Evolutionary conservation across 768 basidiomycete species (phyloP).

Genomic region (Gautieria morchelliformis): DNA sequence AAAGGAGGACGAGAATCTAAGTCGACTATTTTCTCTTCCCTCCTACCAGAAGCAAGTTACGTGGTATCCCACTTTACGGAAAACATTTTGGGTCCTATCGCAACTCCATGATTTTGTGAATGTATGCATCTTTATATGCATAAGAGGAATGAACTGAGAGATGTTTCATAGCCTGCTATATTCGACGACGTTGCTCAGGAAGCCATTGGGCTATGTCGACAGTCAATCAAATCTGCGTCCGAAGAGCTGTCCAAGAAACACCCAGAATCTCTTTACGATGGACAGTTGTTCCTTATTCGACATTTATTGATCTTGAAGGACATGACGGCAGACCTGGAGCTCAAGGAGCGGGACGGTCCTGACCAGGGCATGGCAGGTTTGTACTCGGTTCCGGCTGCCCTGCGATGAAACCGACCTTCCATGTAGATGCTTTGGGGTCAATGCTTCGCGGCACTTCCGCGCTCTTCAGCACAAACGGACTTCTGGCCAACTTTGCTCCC

Average conservation of each 20-base stretch:
- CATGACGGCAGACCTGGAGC: slow-evolving; percentile 66
- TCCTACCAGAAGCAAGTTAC: slow-evolving; percentile 67
- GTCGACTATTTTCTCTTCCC: slow-evolving; percentile 60
- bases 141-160: not conserved
- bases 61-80: slow-evolving; percentile 87
- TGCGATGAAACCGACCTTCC: not conserved
- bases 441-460: slow-evolving; percentile 50
- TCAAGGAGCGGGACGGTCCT: slow-evolving; percentile 35
- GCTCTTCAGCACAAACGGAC: slow-evolving; percentile 34
- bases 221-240: slow-evolving; percentile 68
- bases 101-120: slow-evolving; percentile 90
- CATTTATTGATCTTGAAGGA: slow-evolving; percentile 91
- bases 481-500: slow-evolving; percentile 53
- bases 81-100: slow-evolving; percentile 85
- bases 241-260: slow-evolving; percentile 49
- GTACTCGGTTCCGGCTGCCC: slow-evolving; percentile 9
- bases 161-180: slow-evolving; percentile 64
- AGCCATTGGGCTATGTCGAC: slow-evolving; percentile 71
- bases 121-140: slow-evolving; percentile 33
- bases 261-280: slow-evolving; percentile 46
- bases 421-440: slow-evolving; percentile 43
- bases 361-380: slow-evolving; percentile 52
- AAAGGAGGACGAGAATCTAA: slow-evolving; percentile 57
- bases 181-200: slow-evolving; percentile 97
- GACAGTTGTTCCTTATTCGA: slow-evolving; percentile 78